These are phyloP conservation scores for Apiospora kogelbergensis DNA, from an alignment of 2,329 filamentous ascomycete genomes.

Conservation along the genomic window DNA sequence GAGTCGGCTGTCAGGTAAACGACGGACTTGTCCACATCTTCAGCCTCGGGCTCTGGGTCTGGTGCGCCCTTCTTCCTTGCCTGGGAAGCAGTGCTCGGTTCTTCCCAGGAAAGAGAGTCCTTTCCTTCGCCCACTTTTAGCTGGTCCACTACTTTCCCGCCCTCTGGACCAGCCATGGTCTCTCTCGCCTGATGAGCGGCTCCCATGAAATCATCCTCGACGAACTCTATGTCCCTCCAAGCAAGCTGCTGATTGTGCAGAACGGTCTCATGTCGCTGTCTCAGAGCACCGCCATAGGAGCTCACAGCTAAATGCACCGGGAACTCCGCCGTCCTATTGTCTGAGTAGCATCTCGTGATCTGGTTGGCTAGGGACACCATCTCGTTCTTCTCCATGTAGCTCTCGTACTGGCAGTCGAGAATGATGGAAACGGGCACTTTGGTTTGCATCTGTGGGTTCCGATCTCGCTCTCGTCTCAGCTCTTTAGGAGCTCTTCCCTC, in stretches of 20 bases:
- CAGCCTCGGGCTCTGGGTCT: constrained; percentile 25
- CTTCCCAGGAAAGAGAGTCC: constrained; percentile 33
- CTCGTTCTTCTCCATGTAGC: constrained; percentile 86
- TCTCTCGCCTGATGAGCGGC: constrained; percentile 65
- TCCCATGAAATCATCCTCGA: constrained; percentile 71
- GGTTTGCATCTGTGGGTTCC: constrained; percentile 28
- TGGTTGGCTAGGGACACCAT: constrained; percentile 79
- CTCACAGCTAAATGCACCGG: constrained; percentile 74
- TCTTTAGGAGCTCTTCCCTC: constrained; percentile 43
- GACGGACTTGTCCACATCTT: constrained; percentile 47
- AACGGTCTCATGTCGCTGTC: constrained; percentile 76
- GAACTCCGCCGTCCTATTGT: constrained; percentile 71
- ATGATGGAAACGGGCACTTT: constrained; percentile 76
- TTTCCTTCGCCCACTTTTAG: constrained; percentile 43
- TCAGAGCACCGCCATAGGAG: constrained; percentile 74
- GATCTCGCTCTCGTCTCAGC: constrained; percentile 34
- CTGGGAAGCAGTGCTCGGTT: constrained; percentile 30
- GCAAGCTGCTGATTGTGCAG: constrained; percentile 68
- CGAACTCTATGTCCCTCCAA: constrained; percentile 78
- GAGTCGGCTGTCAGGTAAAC: constrained; percentile 93
- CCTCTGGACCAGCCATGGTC: constrained; percentile 60
- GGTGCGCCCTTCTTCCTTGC: constrained; percentile 25
- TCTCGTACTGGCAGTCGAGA: constrained; percentile 89
- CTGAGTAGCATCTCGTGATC: constrained; percentile 84
- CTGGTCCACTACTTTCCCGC: constrained; percentile 59